These are phyloP conservation scores for Nissolia schottii DNA, from an alignment of 306 rosid species.

Conservation along the genomic window DNA sequence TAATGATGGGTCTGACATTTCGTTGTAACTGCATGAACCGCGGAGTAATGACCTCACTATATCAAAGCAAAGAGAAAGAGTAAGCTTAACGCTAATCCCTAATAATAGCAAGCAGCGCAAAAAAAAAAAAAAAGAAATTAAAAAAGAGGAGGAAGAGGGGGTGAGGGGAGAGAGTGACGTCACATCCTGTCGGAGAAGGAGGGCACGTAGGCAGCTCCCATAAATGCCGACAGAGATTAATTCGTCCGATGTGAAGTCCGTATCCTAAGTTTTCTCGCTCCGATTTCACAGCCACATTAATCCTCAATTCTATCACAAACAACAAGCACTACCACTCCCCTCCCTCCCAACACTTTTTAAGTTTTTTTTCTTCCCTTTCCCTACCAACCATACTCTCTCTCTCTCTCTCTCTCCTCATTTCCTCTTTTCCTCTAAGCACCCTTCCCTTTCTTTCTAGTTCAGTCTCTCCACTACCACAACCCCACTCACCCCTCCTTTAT, in stretches of 20 bases:
- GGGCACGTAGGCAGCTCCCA: constrained; percentile 58
- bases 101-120: neutral
- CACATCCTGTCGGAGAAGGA: constrained; percentile 48
- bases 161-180: constrained; percentile 7
- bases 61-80: neutral
- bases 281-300: neutral
- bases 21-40: neutral
- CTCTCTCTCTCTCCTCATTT: neutral
- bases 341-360: neutral
- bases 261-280: constrained; percentile 16
- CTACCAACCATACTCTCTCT: constrained; percentile 23
- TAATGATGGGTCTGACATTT: neutral
- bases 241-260: constrained; percentile 27
- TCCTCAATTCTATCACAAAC: constrained; percentile 6
- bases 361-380: neutral
- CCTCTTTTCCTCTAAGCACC: neutral
- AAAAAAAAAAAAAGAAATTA: too few species aligned
- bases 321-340: neutral
- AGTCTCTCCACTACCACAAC: neutral
- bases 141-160: neutral
- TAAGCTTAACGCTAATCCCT: neutral
- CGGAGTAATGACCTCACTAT: neutral
- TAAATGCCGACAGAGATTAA: constrained; percentile 58
- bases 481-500: neutral
- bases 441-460: neutral